A percentile compares a stretch with the other conserved stretches of the same genome.
Conservation (phyloP, 495 filamentous ascomycete genomes). For the Neurospora terricola region DNA sequence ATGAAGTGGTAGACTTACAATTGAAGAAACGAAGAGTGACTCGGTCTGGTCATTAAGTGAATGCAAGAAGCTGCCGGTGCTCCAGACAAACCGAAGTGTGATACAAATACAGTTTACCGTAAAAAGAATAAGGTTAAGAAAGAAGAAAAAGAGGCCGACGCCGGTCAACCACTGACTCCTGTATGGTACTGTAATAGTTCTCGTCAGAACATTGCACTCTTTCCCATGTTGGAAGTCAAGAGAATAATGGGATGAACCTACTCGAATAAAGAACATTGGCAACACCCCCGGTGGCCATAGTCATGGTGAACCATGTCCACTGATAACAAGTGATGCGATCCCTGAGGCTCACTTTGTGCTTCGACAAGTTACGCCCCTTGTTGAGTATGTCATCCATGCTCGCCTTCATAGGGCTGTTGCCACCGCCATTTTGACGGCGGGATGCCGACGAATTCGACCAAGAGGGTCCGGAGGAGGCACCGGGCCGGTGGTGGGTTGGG, state of each 20-base stretch:
- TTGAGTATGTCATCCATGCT: slow-evolving; percentile 24
- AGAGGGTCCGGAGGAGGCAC: neutral
- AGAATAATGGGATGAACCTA: slow-evolving; percentile 25
- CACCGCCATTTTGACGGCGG: neutral
- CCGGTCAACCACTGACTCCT: slow-evolving; percentile 56
- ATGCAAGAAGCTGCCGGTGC: slow-evolving; percentile 59
- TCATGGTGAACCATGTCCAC: slow-evolving; percentile 69
- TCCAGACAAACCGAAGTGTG: slow-evolving; percentile 56
- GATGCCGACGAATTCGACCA: neutral
- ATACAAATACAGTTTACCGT: slow-evolving; percentile 58
- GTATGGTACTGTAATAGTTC: slow-evolving; percentile 49
- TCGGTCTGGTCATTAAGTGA: slow-evolving; percentile 73
- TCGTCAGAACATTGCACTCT: neutral
- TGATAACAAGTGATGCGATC: slow-evolving; percentile 38
- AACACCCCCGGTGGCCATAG: slow-evolving; percentile 79
- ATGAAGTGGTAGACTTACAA: slow-evolving; percentile 29
- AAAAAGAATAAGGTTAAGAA: slow-evolving; percentile 68
- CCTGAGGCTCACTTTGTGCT: slow-evolving; percentile 26
- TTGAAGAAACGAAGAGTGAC: slow-evolving; percentile 67
- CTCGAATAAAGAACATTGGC: slow-evolving; percentile 66
- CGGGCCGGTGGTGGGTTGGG: neutral
- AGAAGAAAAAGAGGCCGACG: slow-evolving; percentile 64
- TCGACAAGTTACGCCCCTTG: slow-evolving; percentile 11
- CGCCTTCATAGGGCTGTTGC: slow-evolving; percentile 3
- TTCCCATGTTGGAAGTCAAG: neutral